These are phyloP conservation scores for Entoloma clypeatum DNA, from an alignment of 1,284 basidiomycete genomes.

Conservation along the genomic window DNA sequence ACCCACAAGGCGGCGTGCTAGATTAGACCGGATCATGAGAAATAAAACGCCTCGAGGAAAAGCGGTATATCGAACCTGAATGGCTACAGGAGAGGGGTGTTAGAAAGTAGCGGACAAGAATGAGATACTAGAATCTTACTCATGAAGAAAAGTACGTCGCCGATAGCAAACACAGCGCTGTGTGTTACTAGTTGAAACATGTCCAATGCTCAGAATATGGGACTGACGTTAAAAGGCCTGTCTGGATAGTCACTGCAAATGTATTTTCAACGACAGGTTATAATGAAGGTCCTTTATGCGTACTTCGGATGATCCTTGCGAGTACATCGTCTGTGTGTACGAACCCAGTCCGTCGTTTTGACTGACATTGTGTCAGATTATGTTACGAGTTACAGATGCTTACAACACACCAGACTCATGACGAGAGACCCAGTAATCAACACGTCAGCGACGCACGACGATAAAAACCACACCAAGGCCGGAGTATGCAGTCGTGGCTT, in stretches of 20 bases:
- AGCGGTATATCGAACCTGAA: slow-evolving; percentile 26
- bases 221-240: slow-evolving; percentile 41
- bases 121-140: slow-evolving; percentile 23
- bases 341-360: slow-evolving; percentile 42
- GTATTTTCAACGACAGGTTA: not conserved
- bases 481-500: slow-evolving; percentile 41
- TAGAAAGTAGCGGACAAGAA: not conserved
- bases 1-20: slow-evolving; percentile 40
- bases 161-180: slow-evolving; percentile 37
- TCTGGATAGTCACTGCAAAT: slow-evolving; percentile 43
- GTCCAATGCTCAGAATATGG: slow-evolving; percentile 3
- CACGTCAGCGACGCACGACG: slow-evolving; percentile 42
- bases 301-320: slow-evolving; percentile 43
- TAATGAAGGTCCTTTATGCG: slow-evolving; percentile 10
- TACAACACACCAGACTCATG: slow-evolving; percentile 35
- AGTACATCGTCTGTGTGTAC: slow-evolving; percentile 41
- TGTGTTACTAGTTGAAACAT: not conserved
- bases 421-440: slow-evolving; percentile 45
- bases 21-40: not conserved
- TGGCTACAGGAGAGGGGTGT: slow-evolving; percentile 21
- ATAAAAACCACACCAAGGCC: slow-evolving; percentile 45
- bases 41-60: not conserved
- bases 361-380: slow-evolving; percentile 28
- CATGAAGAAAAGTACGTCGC: slow-evolving; percentile 46
- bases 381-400: not conserved